Percentiles rank a stretch among this genome's conserved stretches.
These are phyloP conservation scores for Phialemonium atrogriseum DNA, from an alignment of 2,329 filamentous ascomycete genomes.

Conservation along the genomic window DNA sequence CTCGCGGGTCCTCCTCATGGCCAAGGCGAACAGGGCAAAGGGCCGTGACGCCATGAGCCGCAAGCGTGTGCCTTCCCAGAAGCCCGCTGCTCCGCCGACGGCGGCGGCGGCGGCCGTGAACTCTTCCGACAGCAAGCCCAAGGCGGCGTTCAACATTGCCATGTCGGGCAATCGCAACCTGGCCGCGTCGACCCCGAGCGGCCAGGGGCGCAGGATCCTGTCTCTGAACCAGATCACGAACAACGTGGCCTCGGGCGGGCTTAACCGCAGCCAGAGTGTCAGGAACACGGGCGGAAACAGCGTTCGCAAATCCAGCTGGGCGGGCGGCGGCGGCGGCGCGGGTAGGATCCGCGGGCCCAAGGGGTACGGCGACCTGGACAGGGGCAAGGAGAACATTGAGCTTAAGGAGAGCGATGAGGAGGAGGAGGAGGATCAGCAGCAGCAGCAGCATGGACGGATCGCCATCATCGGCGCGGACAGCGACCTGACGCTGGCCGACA, in stretches of 20 bases:
- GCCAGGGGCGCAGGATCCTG: slow-evolving; percentile 70
- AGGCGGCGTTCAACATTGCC: slow-evolving; percentile 41
- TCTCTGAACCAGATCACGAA: slow-evolving; percentile 85
- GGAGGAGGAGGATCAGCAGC: slow-evolving; percentile 11
- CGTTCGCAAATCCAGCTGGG: slow-evolving; percentile 64
- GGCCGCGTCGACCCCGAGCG: slow-evolving; percentile 35
- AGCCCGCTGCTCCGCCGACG: slow-evolving; percentile 19
- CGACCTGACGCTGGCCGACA: not conserved
- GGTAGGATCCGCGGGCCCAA: slow-evolving; percentile 23
- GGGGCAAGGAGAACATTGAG: slow-evolving; percentile 26
- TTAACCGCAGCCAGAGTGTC: slow-evolving; percentile 74
- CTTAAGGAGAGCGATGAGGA: slow-evolving; percentile 56
- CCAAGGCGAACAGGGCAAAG: slow-evolving; percentile 43
- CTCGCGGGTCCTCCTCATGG: slow-evolving; percentile 80
- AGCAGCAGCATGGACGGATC: slow-evolving; percentile 1
- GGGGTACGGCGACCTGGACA: slow-evolving; percentile 43
- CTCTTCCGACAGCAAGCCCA: slow-evolving; percentile 14
- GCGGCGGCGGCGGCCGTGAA: slow-evolving; percentile 13
- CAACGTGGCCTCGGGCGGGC: slow-evolving; percentile 55
- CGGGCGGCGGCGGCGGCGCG: slow-evolving; percentile 26
- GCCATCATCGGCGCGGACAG: slow-evolving; percentile 5
- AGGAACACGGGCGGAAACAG: slow-evolving; percentile 47
- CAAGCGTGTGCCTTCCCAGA: slow-evolving; percentile 43
- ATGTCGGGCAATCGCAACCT: slow-evolving; percentile 43
- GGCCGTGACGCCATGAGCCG: slow-evolving; percentile 49